phyloP scores from a whole-genome alignment of 106 monocot genomes.

The Platanthera zijinensis region DNA sequence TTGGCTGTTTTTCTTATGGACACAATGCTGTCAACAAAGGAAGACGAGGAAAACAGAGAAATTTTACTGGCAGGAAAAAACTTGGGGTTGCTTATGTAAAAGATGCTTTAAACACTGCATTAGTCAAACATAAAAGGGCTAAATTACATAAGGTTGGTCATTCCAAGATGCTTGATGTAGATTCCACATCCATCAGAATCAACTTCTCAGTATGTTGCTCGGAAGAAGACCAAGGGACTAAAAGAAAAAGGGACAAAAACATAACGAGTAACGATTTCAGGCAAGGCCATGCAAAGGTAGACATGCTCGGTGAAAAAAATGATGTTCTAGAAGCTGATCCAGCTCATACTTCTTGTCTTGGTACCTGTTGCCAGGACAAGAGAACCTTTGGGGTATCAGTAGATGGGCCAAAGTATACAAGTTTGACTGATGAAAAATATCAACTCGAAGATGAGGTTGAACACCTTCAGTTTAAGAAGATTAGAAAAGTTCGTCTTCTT shows the following conservation, averaged over 20 bases:
- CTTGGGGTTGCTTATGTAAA: neutral
- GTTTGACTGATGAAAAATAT: slow-evolving; percentile 1
- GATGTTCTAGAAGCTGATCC: slow-evolving; percentile 9
- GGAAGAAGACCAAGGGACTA: neutral
- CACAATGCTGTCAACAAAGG: neutral
- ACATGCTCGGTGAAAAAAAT: neutral
- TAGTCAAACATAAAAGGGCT: slow-evolving; percentile 8
- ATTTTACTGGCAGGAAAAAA: neutral
- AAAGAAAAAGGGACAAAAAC: slow-evolving; percentile 1
- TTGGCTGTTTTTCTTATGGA: neutral
- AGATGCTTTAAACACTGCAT: neutral
- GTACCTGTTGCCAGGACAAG: neutral
- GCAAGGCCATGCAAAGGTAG: neutral
- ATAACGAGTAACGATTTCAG: neutral
- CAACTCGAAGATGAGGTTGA: slow-evolving; percentile 6
- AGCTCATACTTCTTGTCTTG: slow-evolving; percentile 2
- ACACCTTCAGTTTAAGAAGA: slow-evolving; percentile 19
- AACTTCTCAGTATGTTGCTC: neutral
- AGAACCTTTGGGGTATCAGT: slow-evolving; percentile 9
- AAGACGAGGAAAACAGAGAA: neutral
- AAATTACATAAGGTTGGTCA: slow-evolving; percentile 9
- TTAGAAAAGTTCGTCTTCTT: slow-evolving; percentile 35
- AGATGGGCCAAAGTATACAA: neutral
- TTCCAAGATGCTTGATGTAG: slow-evolving; percentile 1
- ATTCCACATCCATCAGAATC: neutral